phyloP scores from a whole-genome alignment of 257 asterid species.

The Lantana camara region DNA sequence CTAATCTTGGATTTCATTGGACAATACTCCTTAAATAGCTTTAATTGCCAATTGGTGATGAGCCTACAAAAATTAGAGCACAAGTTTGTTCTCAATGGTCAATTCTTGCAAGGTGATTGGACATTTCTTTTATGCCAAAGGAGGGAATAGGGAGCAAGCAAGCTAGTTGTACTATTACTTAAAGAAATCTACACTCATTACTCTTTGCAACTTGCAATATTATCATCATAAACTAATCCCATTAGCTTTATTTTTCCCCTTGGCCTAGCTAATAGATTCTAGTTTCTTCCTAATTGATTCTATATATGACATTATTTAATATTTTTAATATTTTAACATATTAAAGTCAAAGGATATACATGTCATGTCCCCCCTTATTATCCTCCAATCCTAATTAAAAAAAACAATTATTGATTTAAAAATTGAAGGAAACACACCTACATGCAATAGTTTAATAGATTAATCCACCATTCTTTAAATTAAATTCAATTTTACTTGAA shows the following conservation, averaged over 20 bases:
- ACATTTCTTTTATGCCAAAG: conserved; percentile 21
- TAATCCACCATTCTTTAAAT: background rate
- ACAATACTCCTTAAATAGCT: background rate
- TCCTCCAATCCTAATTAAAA: no score
- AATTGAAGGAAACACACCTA: no score
- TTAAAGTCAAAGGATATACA: no score
- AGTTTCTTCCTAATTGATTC: background rate
- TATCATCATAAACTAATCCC: conserved; percentile 9
- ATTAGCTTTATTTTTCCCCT: background rate
- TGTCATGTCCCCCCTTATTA: no score
- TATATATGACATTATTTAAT: background rate
- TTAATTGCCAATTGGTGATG: conserved; percentile 8
- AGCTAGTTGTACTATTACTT: background rate
- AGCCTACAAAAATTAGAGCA: background rate
- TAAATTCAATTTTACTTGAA: conserved; percentile 21
- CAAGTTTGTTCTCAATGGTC: conserved; percentile 10
- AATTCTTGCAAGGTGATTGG: conserved; percentile 17
- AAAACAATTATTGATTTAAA: no score
- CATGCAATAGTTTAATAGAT: no score
- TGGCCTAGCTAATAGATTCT: background rate
- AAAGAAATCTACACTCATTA: conserved; percentile 10
- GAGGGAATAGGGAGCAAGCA: conserved; percentile 23
- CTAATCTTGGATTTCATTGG: no score
- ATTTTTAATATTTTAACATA: background rate
- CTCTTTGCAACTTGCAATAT: conserved; percentile 30